phyloP scores from a whole-genome alignment of 2,329 filamentous ascomycete genomes.

The Ophiostoma australiae region DNA sequence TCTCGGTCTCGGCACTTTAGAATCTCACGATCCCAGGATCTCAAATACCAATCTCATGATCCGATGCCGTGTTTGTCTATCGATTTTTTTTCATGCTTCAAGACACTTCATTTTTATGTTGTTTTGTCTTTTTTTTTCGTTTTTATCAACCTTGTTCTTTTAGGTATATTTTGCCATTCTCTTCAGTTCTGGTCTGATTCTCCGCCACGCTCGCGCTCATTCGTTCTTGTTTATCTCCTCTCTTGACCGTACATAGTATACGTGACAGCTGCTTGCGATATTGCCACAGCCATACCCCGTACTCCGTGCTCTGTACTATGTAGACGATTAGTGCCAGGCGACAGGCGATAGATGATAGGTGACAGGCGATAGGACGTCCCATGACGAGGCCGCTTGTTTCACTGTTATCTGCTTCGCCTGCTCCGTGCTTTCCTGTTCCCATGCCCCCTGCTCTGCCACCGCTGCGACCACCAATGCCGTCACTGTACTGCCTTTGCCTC shows the following conservation, averaged over 20 bases:
- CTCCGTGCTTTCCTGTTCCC: neutral
- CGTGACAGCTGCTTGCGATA: neutral
- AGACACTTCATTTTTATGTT: neutral
- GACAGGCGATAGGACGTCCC: neutral
- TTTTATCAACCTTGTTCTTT: no score
- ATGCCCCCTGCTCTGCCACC: neutral
- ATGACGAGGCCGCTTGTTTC: slow-evolving; percentile 5
- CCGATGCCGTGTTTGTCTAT: no score
- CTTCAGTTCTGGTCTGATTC: no score
- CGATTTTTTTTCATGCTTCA: neutral
- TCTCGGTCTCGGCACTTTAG: neutral
- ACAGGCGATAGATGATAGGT: neutral
- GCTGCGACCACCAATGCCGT: neutral
- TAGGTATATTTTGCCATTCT: no score
- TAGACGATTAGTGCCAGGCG: neutral
- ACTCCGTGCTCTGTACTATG: neutral
- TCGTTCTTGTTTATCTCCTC: neutral
- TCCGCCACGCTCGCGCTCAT: no score
- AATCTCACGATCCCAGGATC: neutral
- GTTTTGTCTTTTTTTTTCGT: neutral
- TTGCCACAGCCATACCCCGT: neutral
- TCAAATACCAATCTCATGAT: neutral
- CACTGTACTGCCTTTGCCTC: neutral
- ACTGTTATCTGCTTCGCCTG: slow-evolving; percentile 4
- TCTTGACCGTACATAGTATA: neutral